These are phyloP conservation scores for Tulasnella calospora DNA, from an alignment of 768 basidiomycete genomes.

Conservation along the genomic window DNA sequence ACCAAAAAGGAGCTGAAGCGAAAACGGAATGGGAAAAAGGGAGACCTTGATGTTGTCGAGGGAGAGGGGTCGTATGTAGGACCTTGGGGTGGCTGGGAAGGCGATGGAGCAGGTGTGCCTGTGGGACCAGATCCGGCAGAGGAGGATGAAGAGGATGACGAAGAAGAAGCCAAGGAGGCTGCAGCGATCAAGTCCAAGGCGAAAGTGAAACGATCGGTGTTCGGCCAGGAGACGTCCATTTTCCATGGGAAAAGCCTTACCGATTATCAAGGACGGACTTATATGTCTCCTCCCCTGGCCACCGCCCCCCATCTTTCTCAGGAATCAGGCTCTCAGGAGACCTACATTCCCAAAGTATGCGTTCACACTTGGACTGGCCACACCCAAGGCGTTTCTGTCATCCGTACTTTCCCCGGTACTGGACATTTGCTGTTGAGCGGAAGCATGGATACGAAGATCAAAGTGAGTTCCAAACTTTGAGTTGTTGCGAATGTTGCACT, in stretches of 20 bases:
- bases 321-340: conserved; percentile 80
- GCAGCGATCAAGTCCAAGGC: conserved; percentile 35
- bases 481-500: not conserved
- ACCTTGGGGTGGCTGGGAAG: conserved; percentile 91
- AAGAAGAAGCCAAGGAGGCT: conserved; percentile 44
- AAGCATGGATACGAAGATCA: conserved; percentile 98
- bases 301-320: conserved; percentile 78
- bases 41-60: conserved; percentile 78
- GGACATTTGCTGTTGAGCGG: conserved; percentile 91
- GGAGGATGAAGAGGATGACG: conserved; percentile 53
- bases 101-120: conserved; percentile 51
- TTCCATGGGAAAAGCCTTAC: conserved; percentile 97
- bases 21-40: conserved; percentile 67
- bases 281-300: conserved; percentile 88
- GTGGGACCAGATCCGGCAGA: conserved; percentile 46
- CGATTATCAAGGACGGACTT: conserved; percentile 97
- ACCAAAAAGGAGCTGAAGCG: conserved; percentile 76
- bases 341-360: conserved; percentile 91
- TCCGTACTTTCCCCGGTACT: conserved; percentile 86
- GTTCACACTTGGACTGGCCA: conserved; percentile 99
- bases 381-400: conserved; percentile 90
- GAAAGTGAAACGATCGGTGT: conserved; percentile 62
- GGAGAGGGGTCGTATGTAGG: conserved; percentile 88
- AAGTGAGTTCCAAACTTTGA: conserved; percentile 47
- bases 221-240: conserved; percentile 85